Evolutionary conservation across 495 filamentous ascomycete genomes (phyloP).

Genomic region (Xylaria castorea): DNA sequence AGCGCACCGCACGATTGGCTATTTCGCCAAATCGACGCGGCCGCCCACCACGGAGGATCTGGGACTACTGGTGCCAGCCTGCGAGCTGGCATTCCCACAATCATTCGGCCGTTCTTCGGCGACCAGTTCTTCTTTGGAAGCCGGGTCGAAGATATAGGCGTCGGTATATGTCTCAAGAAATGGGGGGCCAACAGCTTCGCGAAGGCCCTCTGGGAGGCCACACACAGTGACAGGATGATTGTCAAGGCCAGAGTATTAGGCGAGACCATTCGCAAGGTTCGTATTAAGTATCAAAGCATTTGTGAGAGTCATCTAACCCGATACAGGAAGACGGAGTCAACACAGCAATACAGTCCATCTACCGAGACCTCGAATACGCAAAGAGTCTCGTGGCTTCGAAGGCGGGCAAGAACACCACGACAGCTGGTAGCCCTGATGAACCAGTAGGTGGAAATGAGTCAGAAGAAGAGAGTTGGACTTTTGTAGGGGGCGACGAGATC

Average conservation of each 20-base stretch:
- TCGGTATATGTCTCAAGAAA: constrained; percentile 88
- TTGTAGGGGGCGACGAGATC: constrained; percentile 50
- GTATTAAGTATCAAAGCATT: constrained; percentile 34
- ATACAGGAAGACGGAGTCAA: constrained; percentile 85
- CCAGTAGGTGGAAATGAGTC: constrained; percentile 43
- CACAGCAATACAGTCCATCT: constrained; percentile 89
- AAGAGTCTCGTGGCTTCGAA: constrained; percentile 76
- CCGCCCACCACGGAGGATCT: constrained; percentile 91
- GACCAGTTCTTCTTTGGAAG: constrained; percentile 96
- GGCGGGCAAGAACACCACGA: constrained; percentile 55
- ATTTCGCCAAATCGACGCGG: constrained; percentile 92
- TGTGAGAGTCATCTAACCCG: constrained; percentile 27
- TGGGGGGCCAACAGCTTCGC: constrained; percentile 83
- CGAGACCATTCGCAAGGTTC: constrained; percentile 84
- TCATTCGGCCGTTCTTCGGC: constrained; percentile 96
- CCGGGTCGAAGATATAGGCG: constrained; percentile 88
- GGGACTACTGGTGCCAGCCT: constrained; percentile 96
- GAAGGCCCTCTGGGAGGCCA: constrained; percentile 89
- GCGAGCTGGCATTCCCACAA: constrained; percentile 89
- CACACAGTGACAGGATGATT: constrained; percentile 87
- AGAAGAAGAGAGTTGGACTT: constrained; percentile 59
- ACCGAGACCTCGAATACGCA: constrained; percentile 96
- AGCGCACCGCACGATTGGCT: constrained; percentile 97
- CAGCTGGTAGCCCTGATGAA: constrained; percentile 36
- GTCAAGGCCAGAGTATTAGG: constrained; percentile 81